Evolutionary conservation across 306 rosid species (phyloP).

Genomic region (Dryas alaskensis): DNA sequence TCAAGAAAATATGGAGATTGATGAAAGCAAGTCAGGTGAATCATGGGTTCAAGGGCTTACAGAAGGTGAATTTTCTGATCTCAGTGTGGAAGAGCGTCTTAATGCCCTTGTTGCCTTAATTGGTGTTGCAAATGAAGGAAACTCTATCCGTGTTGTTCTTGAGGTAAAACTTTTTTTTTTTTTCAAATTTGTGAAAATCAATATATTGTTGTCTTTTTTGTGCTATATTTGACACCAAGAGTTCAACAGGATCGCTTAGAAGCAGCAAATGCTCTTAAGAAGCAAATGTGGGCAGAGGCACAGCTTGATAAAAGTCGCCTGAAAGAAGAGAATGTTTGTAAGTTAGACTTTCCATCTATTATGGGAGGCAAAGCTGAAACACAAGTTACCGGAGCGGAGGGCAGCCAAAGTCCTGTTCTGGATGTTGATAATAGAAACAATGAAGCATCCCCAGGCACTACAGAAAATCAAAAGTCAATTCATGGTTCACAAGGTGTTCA

Average conservation of each 20-base stretch:
- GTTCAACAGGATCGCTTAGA: constrained; percentile 88
- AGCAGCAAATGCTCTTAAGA: constrained; percentile 93
- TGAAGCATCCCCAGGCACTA: constrained; percentile 63
- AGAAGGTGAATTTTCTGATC: constrained; percentile 93
- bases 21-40: constrained; percentile 93
- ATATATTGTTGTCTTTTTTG: constrained; percentile 3
- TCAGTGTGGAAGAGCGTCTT: constrained; percentile 92
- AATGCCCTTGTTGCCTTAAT: constrained; percentile 78
- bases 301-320: constrained; percentile 89
- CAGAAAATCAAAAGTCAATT: constrained; percentile 56
- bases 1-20: constrained; percentile 90
- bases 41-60: constrained; percentile 96
- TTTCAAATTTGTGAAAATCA: neutral
- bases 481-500: constrained; percentile 36
- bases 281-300: constrained; percentile 99
- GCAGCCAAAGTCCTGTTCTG: constrained; percentile 76
- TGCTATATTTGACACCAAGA: constrained; percentile 33
- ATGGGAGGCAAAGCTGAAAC: constrained; percentile 62
- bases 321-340: constrained; percentile 66
- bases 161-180: constrained; percentile 53
- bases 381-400: constrained; percentile 53
- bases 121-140: constrained; percentile 97
- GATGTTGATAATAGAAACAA: constrained; percentile 48
- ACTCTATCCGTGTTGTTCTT: constrained; percentile 84
- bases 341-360: constrained; percentile 54